Evolutionary conservation across 148 eudicot genomes (phyloP).

Genomic region (Rhododendron mucronatum): DNA sequence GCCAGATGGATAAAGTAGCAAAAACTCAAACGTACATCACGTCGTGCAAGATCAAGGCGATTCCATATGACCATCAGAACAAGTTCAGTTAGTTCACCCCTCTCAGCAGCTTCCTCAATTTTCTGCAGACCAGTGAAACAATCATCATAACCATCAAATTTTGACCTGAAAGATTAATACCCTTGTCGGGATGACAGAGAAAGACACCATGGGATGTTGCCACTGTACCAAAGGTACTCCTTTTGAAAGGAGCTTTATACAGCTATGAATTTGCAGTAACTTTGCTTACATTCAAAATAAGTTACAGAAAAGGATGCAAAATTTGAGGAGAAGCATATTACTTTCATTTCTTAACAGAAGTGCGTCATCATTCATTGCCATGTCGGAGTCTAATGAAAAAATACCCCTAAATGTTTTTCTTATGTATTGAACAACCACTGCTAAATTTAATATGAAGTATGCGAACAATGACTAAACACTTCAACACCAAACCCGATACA

Average conservation of each 20-base stretch:
- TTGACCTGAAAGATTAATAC: neutral
- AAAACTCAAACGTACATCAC: slow-evolving; percentile 58
- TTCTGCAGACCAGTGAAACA: slow-evolving; percentile 44
- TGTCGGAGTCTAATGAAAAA: neutral
- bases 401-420: neutral
- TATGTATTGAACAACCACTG: neutral
- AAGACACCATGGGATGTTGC: neutral
- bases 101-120: slow-evolving; percentile 97
- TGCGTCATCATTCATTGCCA: neutral
- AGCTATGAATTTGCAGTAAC: neutral
- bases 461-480: neutral
- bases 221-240: neutral
- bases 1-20: neutral
- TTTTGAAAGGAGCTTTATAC: neutral
- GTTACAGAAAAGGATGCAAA: neutral
- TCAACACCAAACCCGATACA: neutral
- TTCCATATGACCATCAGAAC: slow-evolving; percentile 95
- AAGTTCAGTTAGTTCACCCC: slow-evolving; percentile 85
- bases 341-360: neutral
- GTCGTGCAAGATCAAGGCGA: slow-evolving; percentile 98
- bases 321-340: neutral
- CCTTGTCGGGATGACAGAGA: neutral
- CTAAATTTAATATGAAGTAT: neutral
- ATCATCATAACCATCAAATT: neutral
- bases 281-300: neutral